These are phyloP conservation scores for Begonia peltatifolia DNA, from an alignment of 306 rosid species.

Conservation along the genomic window DNA sequence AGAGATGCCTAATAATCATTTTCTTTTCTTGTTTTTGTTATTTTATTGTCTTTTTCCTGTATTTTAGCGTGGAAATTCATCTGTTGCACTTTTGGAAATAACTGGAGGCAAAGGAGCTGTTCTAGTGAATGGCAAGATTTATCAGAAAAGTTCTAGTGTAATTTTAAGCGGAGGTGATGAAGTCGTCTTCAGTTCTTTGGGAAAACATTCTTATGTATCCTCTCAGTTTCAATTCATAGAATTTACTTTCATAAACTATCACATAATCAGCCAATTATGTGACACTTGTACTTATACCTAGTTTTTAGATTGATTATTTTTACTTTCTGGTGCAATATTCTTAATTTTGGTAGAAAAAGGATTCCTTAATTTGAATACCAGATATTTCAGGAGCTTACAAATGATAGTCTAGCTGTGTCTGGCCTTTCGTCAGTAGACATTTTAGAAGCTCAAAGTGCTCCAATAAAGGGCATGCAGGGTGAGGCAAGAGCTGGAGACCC, in stretches of 20 bases:
- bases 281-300: no score
- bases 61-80: slow-evolving; percentile 51
- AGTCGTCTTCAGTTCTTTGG: slow-evolving; percentile 50
- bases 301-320: neutral
- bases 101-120: slow-evolving; percentile 60
- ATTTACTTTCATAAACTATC: no score
- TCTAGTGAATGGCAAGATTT: slow-evolving; percentile 54
- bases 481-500: slow-evolving; percentile 83
- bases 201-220: slow-evolving; percentile 96
- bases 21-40: neutral
- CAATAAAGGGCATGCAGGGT: slow-evolving; percentile 50
- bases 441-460: slow-evolving; percentile 69
- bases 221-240: slow-evolving; percentile 12
- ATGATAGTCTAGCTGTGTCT: slow-evolving; percentile 32
- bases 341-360: slow-evolving; percentile 6
- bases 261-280: no score
- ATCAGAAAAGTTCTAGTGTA: slow-evolving; percentile 32
- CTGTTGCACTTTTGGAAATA: slow-evolving; percentile 64
- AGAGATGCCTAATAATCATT: neutral
- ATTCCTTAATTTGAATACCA: slow-evolving; percentile 35
- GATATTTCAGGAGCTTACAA: slow-evolving; percentile 77
- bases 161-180: slow-evolving; percentile 80
- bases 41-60: slow-evolving; percentile 12
- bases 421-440: slow-evolving; percentile 46
- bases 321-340: neutral